Evolutionary conservation across 148 eudicot species (phyloP).

Genomic region (Gaultheria prostrata): DNA sequence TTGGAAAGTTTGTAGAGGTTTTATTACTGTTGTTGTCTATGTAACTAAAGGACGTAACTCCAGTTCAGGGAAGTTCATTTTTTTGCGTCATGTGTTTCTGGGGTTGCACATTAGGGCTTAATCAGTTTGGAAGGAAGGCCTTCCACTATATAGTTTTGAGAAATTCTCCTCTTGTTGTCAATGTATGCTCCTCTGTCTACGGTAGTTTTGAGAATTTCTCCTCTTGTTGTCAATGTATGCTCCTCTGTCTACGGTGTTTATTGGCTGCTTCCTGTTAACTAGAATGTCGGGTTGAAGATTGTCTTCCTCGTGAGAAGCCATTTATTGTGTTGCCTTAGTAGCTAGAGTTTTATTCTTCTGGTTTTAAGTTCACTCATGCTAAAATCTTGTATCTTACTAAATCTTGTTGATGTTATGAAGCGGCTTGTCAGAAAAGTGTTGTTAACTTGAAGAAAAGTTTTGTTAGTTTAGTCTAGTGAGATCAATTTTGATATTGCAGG

Average conservation of each 20-base stretch:
- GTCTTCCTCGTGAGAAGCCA: neutral
- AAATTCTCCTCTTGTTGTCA: neutral
- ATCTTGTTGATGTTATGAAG: neutral
- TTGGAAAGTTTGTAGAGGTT: neutral
- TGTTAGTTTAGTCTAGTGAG: neutral
- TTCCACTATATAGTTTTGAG: neutral
- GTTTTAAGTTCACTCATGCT: neutral
- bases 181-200: neutral
- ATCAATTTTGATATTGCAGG: slow-evolving; percentile 41
- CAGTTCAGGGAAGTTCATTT: neutral
- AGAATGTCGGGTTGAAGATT: neutral
- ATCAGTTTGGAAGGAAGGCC: neutral
- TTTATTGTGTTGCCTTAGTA: neutral
- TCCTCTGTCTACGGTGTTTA: neutral
- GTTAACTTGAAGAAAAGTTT: neutral
- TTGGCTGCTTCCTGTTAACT: neutral
- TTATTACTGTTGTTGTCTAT: neutral
- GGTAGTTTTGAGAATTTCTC: neutral
- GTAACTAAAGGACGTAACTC: neutral
- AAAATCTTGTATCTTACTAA: neutral
- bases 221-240: neutral
- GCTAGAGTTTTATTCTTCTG: neutral
- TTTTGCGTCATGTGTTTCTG: neutral
- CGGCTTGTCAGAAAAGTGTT: neutral
- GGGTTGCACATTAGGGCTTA: neutral